A percentile compares a stretch with the other conserved stretches of the same genome.
phyloP scores from a whole-genome alignment of 768 basidiomycete genomes.

The Steccherinum ochraceum region DNA sequence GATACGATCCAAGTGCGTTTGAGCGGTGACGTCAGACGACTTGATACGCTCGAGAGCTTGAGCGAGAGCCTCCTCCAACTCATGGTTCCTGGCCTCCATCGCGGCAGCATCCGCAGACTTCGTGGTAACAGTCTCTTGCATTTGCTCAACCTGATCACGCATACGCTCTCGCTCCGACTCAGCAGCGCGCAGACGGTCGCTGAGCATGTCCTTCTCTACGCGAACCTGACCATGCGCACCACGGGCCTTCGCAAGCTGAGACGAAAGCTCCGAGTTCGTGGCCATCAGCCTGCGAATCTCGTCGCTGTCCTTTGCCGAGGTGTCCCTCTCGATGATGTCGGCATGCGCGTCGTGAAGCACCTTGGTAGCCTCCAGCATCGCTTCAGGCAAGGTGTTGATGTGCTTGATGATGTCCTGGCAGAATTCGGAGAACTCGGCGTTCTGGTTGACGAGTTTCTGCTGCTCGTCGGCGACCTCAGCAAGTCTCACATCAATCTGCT shows the following conservation, averaged over 20 bases:
- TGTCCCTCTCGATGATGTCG: conserved; percentile 55
- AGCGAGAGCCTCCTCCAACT: conserved; percentile 69
- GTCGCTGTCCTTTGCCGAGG: conserved; percentile 57
- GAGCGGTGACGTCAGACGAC: conserved; percentile 61
- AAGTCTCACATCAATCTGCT: conserved; percentile 42
- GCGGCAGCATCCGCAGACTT: conserved; percentile 41
- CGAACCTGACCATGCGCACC: conserved; percentile 71
- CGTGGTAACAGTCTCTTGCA: conserved; percentile 36
- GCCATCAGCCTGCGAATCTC: conserved; percentile 52
- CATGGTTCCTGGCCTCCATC: conserved; percentile 44
- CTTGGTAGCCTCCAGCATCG: conserved; percentile 44
- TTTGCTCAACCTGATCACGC: conserved; percentile 47
- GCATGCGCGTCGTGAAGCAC: conserved; percentile 55
- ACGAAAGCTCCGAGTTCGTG: conserved; percentile 61
- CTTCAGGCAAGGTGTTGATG: conserved; percentile 53
- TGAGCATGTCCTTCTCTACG: conserved; percentile 73
- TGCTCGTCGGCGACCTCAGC: conserved; percentile 47
- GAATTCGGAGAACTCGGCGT: conserved; percentile 41
- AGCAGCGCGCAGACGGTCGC: conserved; percentile 50
- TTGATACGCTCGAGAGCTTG: conserved; percentile 68
- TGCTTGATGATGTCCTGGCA: conserved; percentile 49
- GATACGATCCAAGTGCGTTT: conserved; percentile 55
- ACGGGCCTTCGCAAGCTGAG: conserved; percentile 71
- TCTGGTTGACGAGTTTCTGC: conserved; percentile 39
- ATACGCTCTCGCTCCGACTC: conserved; percentile 66